Percentiles rank a stretch among this genome's conserved stretches.
Conservation (phyloP, 352 stramenopile species). For the Pythium dissotocum region DNA sequence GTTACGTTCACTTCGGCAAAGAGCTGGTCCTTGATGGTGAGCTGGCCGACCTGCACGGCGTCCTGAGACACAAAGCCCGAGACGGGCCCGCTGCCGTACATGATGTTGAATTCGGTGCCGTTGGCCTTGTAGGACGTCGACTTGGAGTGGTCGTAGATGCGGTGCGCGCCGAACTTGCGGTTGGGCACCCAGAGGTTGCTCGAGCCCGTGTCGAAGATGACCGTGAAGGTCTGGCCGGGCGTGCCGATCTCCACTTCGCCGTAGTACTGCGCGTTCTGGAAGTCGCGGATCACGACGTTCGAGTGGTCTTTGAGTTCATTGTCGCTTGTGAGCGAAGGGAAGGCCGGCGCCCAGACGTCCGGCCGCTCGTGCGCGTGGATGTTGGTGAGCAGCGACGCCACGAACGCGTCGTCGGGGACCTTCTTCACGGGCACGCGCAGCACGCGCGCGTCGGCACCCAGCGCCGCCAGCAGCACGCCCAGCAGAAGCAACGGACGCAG, state of each 20-base stretch:
- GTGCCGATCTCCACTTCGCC: constrained; percentile 90
- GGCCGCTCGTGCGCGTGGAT: constrained; percentile 40
- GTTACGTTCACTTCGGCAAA: constrained; percentile 97
- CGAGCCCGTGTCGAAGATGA: constrained; percentile 98
- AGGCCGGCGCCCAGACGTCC: constrained; percentile 49
- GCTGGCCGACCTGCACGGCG: constrained; percentile 56
- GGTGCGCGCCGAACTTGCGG: constrained; percentile 66
- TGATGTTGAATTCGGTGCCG: constrained; percentile 93
- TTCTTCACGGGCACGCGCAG: constrained; percentile 77
- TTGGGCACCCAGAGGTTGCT: constrained; percentile 96
- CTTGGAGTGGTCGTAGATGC: constrained; percentile 88
- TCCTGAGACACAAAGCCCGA: constrained; percentile 92
- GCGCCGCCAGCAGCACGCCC: constrained; percentile 23
- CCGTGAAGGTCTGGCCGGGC: constrained; percentile 90
- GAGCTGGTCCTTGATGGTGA: constrained; percentile 80
- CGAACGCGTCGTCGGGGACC: constrained; percentile 60
- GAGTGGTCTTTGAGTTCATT: constrained; percentile 24
- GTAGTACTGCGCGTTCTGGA: constrained; percentile 95
- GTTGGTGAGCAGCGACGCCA: constrained; percentile 53
- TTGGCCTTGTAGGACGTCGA: constrained; percentile 90
- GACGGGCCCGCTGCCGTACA: constrained; percentile 94
- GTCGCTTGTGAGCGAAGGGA: constrained; percentile 12
- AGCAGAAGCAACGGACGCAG: constrained; percentile 30
- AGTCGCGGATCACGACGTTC: constrained; percentile 85
- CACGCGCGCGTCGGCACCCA: constrained; percentile 28